Base-by-base conservation (phyloP, 768 basidiomycete species). In the Imleria badia region DNA sequence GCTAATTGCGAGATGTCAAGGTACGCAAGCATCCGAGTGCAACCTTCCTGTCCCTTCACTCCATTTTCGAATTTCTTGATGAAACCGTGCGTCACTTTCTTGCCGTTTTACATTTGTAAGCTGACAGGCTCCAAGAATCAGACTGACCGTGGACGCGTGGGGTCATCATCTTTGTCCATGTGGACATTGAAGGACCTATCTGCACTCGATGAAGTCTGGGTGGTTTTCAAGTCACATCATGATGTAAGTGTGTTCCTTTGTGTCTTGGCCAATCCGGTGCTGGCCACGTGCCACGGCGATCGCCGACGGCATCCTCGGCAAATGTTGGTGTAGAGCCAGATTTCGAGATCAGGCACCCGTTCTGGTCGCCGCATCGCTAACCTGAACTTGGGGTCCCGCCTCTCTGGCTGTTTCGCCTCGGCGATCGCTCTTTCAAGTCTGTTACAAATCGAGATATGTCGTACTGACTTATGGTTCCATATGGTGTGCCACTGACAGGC, bases 201-300 rank as follows among this genome's bases (percentile, higher is more conserved):
- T 45, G 43, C 65, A 5, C 60, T 59, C 45, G 73, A 78, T 44
- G 72, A 73, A 14, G 70, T 81, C 12, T 86, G 81, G 82, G 77
- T 79, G 1, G 78, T 86, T 10, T 85, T 85, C 68, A 68, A 67
- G 55, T 77, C 79, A 0, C 86, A 87, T 58, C 78, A 81, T 63
- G 83, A 86, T 75, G 85, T 86, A 55, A 63, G 84, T 69, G 52
- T 50, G 1, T 19, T 4, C 20, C 23, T 10, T 19, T 17, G 1
- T 38, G 23, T n/a, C 15, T 20, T 11, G 23, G 14, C n/a, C 42
- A 46, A n/a, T 45, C 20, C 19, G 10, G 51, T n/a, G 13, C 40
- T 35, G 1, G 45, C 61, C 50, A 55, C 40, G 52, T 48, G 52
- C 26, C 33, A 8, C 55, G 48, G 36, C 31, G 42, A 43, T 52